phyloP scores from a whole-genome alignment of 108 stramenopile genomes.

The Nitzschia sp. region DNA sequence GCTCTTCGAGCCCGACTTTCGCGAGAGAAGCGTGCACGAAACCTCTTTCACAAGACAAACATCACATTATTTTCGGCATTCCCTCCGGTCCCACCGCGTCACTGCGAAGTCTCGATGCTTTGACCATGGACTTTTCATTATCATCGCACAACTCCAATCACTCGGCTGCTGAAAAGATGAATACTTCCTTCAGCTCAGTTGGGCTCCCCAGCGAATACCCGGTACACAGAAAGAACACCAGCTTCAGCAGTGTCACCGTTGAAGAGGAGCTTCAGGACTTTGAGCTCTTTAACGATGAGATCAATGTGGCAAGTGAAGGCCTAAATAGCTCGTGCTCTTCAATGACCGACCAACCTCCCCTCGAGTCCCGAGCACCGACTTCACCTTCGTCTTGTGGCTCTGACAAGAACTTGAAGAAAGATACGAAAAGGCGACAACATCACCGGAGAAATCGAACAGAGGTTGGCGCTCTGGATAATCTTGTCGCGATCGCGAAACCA shows the following conservation, averaged over 20 bases:
- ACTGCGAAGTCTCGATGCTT: neutral
- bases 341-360: neutral
- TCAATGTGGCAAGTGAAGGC: too few relatives aligned
- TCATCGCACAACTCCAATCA: neutral
- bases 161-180: neutral
- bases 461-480: neutral
- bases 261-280: conserved; percentile 28
- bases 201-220: conserved; percentile 14
- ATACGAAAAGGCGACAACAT: neutral
- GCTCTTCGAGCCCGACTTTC: conserved; percentile 6
- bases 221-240: neutral
- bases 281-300: conserved; percentile 9
- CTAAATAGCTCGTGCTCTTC: neutral
- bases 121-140: neutral
- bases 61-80: conserved; percentile 2
- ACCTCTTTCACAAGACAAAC: neutral
- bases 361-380: neutral
- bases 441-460: conserved; percentile 2
- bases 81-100: neutral
- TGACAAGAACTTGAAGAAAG: neutral
- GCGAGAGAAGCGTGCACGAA: conserved; percentile 3
- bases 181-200: neutral
- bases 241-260: conserved; percentile 10
- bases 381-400: too few relatives aligned
- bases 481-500: conserved; percentile 1